These are phyloP conservation scores for Aureobasidium sp. DNA, from an alignment of 2,329 filamentous ascomycete genomes.

Conservation along the genomic window DNA sequence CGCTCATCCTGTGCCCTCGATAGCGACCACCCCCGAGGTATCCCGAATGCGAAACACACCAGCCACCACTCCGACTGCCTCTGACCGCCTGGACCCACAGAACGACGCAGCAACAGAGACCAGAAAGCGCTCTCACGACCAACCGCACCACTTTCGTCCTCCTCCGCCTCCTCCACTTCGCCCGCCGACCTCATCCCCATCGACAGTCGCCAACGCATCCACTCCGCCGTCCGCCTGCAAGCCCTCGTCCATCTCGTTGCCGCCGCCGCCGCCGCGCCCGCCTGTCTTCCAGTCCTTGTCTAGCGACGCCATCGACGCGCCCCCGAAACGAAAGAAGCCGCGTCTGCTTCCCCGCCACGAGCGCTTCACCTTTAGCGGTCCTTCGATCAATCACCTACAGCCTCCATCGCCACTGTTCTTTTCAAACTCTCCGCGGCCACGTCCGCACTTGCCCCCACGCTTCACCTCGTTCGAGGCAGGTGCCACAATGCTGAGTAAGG, in stretches of 20 bases:
- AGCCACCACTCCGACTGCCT: not conserved
- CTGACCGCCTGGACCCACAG: not conserved
- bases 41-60: not conserved
- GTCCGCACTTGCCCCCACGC: slow-evolving; percentile 44
- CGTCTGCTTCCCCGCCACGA: slow-evolving; percentile 21
- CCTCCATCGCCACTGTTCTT: slow-evolving; percentile 49
- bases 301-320: slow-evolving; percentile 9
- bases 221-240: no score
- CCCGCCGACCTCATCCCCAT: not conserved
- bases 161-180: slow-evolving; percentile 2
- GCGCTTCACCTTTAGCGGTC: slow-evolving; percentile 20
- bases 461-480: slow-evolving; percentile 53
- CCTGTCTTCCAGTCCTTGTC: not conserved
- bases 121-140: slow-evolving; percentile 11
- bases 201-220: no score
- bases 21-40: slow-evolving; percentile 1
- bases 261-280: not conserved
- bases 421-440: slow-evolving; percentile 35
- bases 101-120: not conserved
- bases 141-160: slow-evolving; percentile 13
- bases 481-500: slow-evolving; percentile 50
- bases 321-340: slow-evolving; percentile 18
- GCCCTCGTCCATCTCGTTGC: not conserved
- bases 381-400: slow-evolving; percentile 23
- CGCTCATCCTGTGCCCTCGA: not conserved